A percentile compares a stretch with the other conserved stretches of the same genome.
phyloP scores from a whole-genome alignment of 768 basidiomycete genomes.

The Leccinum aurantiacum region DNA sequence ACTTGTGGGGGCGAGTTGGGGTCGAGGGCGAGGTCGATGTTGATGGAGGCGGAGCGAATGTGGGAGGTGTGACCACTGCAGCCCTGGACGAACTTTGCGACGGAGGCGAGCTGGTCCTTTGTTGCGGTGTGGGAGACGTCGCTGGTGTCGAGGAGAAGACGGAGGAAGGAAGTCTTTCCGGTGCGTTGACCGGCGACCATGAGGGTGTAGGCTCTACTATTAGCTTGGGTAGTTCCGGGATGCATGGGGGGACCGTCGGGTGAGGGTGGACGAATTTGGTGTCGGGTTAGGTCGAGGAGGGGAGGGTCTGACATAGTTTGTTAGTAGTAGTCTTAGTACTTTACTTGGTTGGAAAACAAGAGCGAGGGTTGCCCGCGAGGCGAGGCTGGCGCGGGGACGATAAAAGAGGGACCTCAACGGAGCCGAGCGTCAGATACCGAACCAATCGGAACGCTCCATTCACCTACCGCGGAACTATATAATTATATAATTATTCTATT shows the following conservation, averaged over 20 bases:
- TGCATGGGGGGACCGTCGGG: constrained; percentile 17
- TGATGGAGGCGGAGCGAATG: constrained; percentile 68
- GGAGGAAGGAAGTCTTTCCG: constrained; percentile 86
- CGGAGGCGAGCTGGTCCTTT: constrained; percentile 75
- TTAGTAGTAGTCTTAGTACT: too few relatives aligned
- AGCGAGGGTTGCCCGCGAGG: constrained; percentile 55
- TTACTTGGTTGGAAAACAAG: constrained; percentile 22
- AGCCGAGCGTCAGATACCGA: constrained; percentile 55
- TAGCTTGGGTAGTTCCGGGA: constrained; percentile 21
- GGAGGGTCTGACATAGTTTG: constrained; percentile 35
- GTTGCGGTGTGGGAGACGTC: constrained; percentile 59
- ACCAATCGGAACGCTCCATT: constrained; percentile 55
- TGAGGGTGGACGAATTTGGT: constrained; percentile 28
- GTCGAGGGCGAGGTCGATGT: constrained; percentile 62
- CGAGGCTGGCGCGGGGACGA: constrained; percentile 68
- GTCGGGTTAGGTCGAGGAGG: constrained; percentile 29
- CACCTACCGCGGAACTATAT: constrained; percentile 31
- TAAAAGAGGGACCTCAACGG: constrained; percentile 44
- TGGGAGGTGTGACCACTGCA: constrained; percentile 70
- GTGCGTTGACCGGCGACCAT: constrained; percentile 82
- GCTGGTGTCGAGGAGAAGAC: constrained; percentile 81
- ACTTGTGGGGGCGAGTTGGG: constrained; percentile 44
- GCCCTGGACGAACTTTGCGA: constrained; percentile 81
- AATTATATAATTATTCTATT: constrained; percentile 21
- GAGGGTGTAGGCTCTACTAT: constrained; percentile 50